A percentile compares a stretch with the other conserved stretches of the same genome.
Evolutionary conservation across 345 rosid genomes (phyloP).

Genomic region (Citrus inodora): DNA sequence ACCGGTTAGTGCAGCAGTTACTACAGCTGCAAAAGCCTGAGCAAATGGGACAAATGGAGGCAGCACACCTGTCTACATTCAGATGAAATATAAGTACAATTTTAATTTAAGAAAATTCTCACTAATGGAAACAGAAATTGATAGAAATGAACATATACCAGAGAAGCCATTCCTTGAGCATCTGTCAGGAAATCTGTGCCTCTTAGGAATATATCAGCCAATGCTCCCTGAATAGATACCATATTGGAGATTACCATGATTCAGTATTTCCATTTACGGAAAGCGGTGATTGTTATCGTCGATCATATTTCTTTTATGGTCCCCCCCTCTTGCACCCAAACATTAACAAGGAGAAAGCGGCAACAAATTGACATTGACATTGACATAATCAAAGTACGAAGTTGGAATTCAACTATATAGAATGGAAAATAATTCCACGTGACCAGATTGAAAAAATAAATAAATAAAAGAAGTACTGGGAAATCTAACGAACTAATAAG

Average conservation of each 20-base stretch:
- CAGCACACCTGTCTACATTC: constrained; percentile 66
- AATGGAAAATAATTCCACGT: background rate
- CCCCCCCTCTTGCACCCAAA: background rate
- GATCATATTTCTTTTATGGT: background rate
- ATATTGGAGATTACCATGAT: background rate
- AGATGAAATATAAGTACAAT: background rate
- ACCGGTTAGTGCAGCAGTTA: constrained; percentile 87
- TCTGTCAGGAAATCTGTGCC: constrained; percentile 66
- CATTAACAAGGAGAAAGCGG: background rate
- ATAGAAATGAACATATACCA: constrained; percentile 43
- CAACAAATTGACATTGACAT: background rate
- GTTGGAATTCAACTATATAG: background rate
- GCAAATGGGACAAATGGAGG: constrained; percentile 99
- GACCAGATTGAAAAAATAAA: background rate
- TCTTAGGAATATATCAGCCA: constrained; percentile 80
- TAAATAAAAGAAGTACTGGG: background rate
- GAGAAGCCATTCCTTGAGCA: constrained; percentile 75
- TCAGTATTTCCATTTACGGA: background rate
- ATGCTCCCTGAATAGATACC: constrained; percentile 56
- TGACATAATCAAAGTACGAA: background rate
- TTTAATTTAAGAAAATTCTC: constrained; percentile 6
- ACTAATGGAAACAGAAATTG: background rate
- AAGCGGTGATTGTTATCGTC: background rate
- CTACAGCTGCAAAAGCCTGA: constrained; percentile 92
- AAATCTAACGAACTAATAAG: background rate